Evolutionary conservation across 371 early-diverging fungal species (phyloP), one percentile per base, ranked within the genome.

Genomic region (Mortierella polycephala): DNA sequence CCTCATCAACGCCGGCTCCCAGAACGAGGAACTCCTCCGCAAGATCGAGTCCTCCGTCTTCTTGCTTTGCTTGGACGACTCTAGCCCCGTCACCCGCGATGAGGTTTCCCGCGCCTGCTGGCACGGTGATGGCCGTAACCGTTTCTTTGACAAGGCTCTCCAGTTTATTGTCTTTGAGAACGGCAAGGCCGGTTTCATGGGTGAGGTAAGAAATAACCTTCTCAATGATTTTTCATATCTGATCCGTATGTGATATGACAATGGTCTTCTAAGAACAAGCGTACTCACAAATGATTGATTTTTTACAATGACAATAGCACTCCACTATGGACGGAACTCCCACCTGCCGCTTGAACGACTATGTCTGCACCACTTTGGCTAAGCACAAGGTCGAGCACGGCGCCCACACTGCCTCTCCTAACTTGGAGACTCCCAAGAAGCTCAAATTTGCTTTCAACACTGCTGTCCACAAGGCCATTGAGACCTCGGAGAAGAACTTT

Each of bases 271-370:
- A 30, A 30, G 30, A 30, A 7, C 47, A 23, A 23, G 14, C 1
- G 8, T 23, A 30, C 12, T 37, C 39, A 51, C 53, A 41, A 41
- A 55, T 40, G 40, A 18, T 10, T 2, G 12, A 6, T 21, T 1
- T 8, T 2, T 5, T 42, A 13, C 41, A 7, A 14, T 20, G 4
- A 54, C 12, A 20, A 9, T 74, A 83, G 89, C 98, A 98, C 85
- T 95, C 96, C 60, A 93, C 92, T 85, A 96, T 97, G 96, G 98
- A 98, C 74, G 98, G 95, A 61, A 97, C 96, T 37, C 93, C 96
- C 30, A 95, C 96, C 20, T 84, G 87, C 74, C 91, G 95, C 56
- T 82, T 96, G 85, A 85, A 81, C 74, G 86, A 88, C 69, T 87
- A 81, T 64, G 74, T 89, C 21, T 76, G 70, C 56, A 71, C 74